Evolutionary conservation across 768 basidiomycete genomes (phyloP).

Genomic region (Tricholoma furcatifolium): DNA sequence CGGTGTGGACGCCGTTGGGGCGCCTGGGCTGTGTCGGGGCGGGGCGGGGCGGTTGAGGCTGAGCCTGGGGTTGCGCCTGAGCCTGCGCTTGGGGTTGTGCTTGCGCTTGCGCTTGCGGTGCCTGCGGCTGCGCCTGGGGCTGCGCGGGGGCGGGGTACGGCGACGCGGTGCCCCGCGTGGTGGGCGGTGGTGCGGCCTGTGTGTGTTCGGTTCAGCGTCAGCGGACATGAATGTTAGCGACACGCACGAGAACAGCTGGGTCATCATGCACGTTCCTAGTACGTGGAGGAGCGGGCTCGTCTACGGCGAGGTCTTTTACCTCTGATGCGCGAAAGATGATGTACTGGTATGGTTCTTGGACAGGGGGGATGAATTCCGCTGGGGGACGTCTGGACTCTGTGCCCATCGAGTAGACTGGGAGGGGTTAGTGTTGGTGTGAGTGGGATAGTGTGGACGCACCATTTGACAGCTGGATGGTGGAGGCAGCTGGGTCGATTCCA

Average conservation of each 20-base stretch:
- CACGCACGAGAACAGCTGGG: constrained; percentile 67
- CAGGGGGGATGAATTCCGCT: constrained; percentile 79
- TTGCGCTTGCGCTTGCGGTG: background rate
- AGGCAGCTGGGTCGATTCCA: constrained; percentile 81
- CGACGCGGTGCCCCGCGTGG: constrained; percentile 6
- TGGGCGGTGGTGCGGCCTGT: constrained; percentile 15
- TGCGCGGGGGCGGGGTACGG: constrained; percentile 7
- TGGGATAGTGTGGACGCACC: constrained; percentile 39
- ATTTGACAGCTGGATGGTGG: constrained; percentile 87
- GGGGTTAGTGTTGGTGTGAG: background rate
- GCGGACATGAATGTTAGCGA: constrained; percentile 10
- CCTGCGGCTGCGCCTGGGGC: background rate
- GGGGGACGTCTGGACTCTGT: constrained; percentile 79
- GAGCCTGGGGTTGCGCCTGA: background rate
- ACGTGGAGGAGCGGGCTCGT: constrained; percentile 49
- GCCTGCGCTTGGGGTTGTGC: constrained; percentile 12
- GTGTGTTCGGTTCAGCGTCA: background rate
- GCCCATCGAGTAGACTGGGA: constrained; percentile 80
- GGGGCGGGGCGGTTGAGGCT: constrained; percentile 7
- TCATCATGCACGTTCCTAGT: constrained; percentile 75
- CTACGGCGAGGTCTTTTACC: constrained; percentile 86
- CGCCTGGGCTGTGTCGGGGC: constrained; percentile 17
- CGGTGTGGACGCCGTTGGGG: constrained; percentile 61
- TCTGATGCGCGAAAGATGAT: constrained; percentile 91
- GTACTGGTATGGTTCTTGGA: constrained; percentile 81